A percentile compares a stretch with the other conserved stretches of the same genome.
These are phyloP conservation scores for Phlegmacium glaucopus DNA, from an alignment of 768 basidiomycete genomes.

Conservation along the genomic window DNA sequence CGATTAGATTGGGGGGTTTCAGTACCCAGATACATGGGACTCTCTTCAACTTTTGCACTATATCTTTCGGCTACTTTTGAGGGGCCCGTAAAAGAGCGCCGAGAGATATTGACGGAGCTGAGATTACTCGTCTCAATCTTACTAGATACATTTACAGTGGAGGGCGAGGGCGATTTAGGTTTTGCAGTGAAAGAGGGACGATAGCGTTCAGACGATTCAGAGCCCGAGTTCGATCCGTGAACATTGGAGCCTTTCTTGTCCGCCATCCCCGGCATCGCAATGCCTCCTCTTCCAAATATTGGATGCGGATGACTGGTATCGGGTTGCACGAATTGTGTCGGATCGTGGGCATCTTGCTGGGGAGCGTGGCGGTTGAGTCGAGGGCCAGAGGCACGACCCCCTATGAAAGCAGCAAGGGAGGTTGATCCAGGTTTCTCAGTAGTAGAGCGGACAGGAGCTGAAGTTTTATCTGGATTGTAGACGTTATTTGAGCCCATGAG, in stretches of 20 bases:
- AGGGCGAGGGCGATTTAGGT: conserved; percentile 7
- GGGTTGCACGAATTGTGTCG: conserved; percentile 64
- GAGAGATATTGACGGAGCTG: background rate
- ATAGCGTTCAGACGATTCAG: conserved; percentile 22
- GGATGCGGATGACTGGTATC: conserved; percentile 60
- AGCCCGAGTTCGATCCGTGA: conserved; percentile 9
- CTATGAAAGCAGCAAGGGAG: conserved; percentile 82
- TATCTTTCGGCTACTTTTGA: conserved; percentile 8
- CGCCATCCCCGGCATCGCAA: conserved; percentile 74
- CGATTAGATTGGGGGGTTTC: conserved; percentile 2
- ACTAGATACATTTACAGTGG: conserved; percentile 1
- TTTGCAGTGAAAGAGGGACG: conserved; percentile 13
- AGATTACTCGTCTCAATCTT: conserved; percentile 3
- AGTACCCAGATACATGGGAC: background rate
- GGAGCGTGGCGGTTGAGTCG: conserved; percentile 69
- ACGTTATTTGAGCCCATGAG: conserved; percentile 37
- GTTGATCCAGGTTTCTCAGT: conserved; percentile 41
- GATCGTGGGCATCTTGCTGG: conserved; percentile 64
- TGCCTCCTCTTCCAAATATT: conserved; percentile 68
- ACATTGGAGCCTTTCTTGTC: conserved; percentile 17
- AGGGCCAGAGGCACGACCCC: conserved; percentile 74
- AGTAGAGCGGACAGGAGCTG: conserved; percentile 5
- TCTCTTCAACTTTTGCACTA: conserved; percentile 6
- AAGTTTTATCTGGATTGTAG: conserved; percentile 22
- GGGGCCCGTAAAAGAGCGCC: conserved; percentile 11